Evolutionary conservation across 768 basidiomycete genomes (phyloP), one percentile per base, ranked within the genome.

Genomic region (Neoboletus subvelutipes): DNA sequence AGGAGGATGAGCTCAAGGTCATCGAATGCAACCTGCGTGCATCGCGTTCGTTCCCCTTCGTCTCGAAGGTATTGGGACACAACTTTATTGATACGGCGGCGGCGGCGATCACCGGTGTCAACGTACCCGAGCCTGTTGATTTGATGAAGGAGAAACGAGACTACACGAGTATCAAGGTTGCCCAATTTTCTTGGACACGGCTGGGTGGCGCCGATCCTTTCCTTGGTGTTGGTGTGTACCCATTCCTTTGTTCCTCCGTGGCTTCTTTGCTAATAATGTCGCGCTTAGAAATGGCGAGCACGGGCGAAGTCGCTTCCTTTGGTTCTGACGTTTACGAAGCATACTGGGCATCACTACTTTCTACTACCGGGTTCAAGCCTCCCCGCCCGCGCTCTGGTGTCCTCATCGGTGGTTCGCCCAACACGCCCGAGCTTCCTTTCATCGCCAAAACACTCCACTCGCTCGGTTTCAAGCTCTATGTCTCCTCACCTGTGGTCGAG

Each of bases 11-110:
- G 55, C 84, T 98, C 63, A 98, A 96, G 78, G 97, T 98, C 62
- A 99, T 99, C 62, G 97, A 99, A 74, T 99, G 97, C 75, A 99
- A 99, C 74, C 78, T 98, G 34, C 92, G 97, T 56, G 97, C 97
- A 17, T 98, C 96, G 26, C 88, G 97, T 22, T 96, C 94, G 31
- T 98, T 98, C 90, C 95, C 96, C 60, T 99, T 99, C 77, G 97
- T 99, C 3, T 97, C 94, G 57, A 98, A 98, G 78, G 96, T 98
- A 18, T 82, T 98, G 60, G 96, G 93, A 45, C 88, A 89, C 74
- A 98, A 99, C 79, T 98, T 98, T 73, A 94, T 99, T 63, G 91
- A 98, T 60, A 87, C 87, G 40, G 96, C 96, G 15, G 89, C 94
- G 17, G 82, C 86, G 26, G 94, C 94, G 20, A 96, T 96, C 62